Evolutionary conservation across 2,329 filamentous ascomycete species (phyloP).

Genomic region (Colletotrichum falcatum): DNA sequence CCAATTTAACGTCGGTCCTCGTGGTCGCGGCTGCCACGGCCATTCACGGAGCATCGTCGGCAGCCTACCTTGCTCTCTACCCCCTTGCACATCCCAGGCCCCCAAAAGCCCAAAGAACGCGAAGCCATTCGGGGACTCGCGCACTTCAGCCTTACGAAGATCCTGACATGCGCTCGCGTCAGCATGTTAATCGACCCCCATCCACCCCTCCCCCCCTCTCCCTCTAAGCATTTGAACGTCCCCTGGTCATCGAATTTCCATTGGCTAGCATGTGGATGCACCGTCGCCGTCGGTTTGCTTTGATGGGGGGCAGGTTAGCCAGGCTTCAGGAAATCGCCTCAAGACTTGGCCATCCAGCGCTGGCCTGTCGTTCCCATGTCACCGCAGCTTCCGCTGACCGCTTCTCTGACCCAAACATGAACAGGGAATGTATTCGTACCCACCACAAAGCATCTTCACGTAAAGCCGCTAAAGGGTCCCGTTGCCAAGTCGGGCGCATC

Average conservation of each 20-base stretch:
- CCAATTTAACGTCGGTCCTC: conserved; percentile 28
- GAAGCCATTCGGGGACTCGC: conserved; percentile 29
- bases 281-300: conserved; percentile 17
- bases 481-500: conserved; percentile 5
- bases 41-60: conserved; percentile 28
- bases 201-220: conserved; percentile 13
- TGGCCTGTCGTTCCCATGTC: neutral
- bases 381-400: conserved; percentile 11
- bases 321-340: conserved; percentile 13
- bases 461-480: neutral
- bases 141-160: conserved; percentile 42
- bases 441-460: neutral
- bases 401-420: neutral
- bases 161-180: conserved; percentile 30
- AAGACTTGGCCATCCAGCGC: conserved; percentile 5
- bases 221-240: neutral
- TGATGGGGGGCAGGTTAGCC: conserved; percentile 5
- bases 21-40: conserved; percentile 21
- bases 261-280: conserved; percentile 33
- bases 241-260: conserved; percentile 30
- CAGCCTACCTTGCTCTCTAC: conserved; percentile 17
- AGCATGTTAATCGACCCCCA: conserved; percentile 36
- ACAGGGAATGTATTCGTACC: neutral
- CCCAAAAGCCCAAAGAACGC: conserved; percentile 6
- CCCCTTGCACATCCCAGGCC: conserved; percentile 18